Conservation (phyloP, 1,284 basidiomycete species). For the Bjerkandera adusta region DNA sequence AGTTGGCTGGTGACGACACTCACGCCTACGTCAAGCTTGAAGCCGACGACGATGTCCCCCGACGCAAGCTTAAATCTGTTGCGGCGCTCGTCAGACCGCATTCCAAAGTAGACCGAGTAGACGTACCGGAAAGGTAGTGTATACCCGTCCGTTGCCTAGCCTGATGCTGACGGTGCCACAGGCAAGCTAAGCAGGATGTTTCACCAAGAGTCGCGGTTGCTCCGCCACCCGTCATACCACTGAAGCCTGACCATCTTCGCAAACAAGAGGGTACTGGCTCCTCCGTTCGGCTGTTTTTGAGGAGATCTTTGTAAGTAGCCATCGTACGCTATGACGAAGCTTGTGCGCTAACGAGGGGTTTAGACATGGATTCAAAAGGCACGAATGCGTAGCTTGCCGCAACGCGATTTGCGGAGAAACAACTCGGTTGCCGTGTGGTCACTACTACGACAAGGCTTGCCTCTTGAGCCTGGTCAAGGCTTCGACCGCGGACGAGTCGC, state of each 20-base stretch:
- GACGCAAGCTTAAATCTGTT: neutral
- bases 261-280: constrained; percentile 4
- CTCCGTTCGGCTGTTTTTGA: constrained; percentile 9
- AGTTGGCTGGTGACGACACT: constrained; percentile 7
- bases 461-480: constrained; percentile 29
- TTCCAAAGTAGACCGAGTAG: constrained; percentile 3
- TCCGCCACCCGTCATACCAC: neutral
- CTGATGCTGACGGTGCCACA: too few species aligned
- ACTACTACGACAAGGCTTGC: constrained; percentile 33
- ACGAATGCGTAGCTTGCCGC: constrained; percentile 25
- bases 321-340: neutral
- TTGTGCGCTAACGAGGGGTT: neutral
- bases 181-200: too few species aligned
- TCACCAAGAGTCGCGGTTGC: neutral
- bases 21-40: neutral
- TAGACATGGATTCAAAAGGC: constrained; percentile 10
- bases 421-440: constrained; percentile 30
- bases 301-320: constrained; percentile 14
- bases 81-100: neutral
- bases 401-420: constrained; percentile 17
- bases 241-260: neutral
- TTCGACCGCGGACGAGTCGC: constrained; percentile 32
- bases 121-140: too few species aligned
- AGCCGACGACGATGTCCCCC: constrained; percentile 3
- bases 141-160: too few species aligned